Base-by-base conservation (phyloP, 805 yeast species). In the Brettanomyces custersianus region DNA sequence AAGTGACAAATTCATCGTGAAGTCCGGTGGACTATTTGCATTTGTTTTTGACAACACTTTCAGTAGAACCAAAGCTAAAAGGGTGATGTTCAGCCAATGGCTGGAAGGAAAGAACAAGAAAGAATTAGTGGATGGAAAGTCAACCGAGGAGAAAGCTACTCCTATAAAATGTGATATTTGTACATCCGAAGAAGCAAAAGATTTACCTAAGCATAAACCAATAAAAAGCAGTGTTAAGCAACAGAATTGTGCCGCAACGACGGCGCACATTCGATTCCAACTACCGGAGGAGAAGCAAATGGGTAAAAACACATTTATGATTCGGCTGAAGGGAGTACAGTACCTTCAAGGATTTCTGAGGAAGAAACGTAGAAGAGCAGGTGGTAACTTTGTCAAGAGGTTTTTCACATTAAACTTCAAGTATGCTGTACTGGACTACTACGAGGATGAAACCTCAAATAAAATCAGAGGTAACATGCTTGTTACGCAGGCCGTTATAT, bases 401-500 rank as follows among this genome's bases (percentile, higher is more conserved):
- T 87, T 78, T 55, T 92, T 92, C 54, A 71, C 82, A 1, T 70
- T 92, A 40, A 94, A 88, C 55, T 74, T 78, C 62, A 77, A 77
- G 54, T 77, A 81, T 46, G 92, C 94, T 18, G 76, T 90, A 2
- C 66, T 92, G 31, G 83, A 86, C 29, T 92, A 92, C 56, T 85
- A 81, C 54, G 55, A 75, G 40, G 78, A 81, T 55, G 77, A 74
- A 31, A 74, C 77, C 33, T 76, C 85, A 29, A 73, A 77, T 47
- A 77, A 77, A 45, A 68, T 85, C 33, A 70, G 97, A 38, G 98
- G 98, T 38, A 87, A 85, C 50, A 86, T 92, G 85, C 94, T 90
- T 25, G 75, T 92, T 33, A 75, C 72, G 36, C 70, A 81, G 33
- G 77, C 94, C 3, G 82, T 82, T n/a, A 77, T 92, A 2, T 74